These are phyloP conservation scores for Fusarium sulawesiense DNA, from an alignment of 2,329 filamentous ascomycete genomes.

Conservation along the genomic window DNA sequence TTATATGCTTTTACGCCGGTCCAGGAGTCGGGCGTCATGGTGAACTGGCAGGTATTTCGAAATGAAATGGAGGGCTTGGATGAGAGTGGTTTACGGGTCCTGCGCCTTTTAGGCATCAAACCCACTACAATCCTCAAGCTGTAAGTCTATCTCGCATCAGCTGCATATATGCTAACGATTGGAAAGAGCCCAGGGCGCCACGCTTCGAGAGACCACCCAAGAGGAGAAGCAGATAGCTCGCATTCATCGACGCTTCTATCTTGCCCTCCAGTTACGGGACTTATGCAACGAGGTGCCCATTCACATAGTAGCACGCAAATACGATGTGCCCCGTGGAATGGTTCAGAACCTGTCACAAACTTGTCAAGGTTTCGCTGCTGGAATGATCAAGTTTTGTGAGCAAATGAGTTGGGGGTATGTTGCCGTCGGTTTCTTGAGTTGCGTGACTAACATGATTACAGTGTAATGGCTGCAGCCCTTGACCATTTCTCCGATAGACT, in stretches of 20 bases:
- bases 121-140: slow-evolving; percentile 74
- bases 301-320: slow-evolving; percentile 75
- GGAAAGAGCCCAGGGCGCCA: slow-evolving; percentile 72
- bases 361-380: slow-evolving; percentile 81
- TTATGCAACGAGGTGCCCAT: slow-evolving; percentile 81
- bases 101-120: slow-evolving; percentile 75
- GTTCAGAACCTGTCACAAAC: slow-evolving; percentile 80
- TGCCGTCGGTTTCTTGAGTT: not conserved
- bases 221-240: slow-evolving; percentile 70
- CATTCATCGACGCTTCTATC: slow-evolving; percentile 78
- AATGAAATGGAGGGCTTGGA: slow-evolving; percentile 77
- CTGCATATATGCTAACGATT: slow-evolving; percentile 28
- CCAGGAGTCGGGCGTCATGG: slow-evolving; percentile 63
- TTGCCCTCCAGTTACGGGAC: slow-evolving; percentile 81
- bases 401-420: slow-evolving; percentile 77
- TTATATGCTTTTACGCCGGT: slow-evolving; percentile 83
- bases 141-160: slow-evolving; percentile 54
- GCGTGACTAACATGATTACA: slow-evolving; percentile 47
- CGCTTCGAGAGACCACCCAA: slow-evolving; percentile 70
- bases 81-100: slow-evolving; percentile 76
- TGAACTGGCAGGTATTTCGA: slow-evolving; percentile 80
- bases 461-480: slow-evolving; percentile 75
- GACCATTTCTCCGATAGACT: slow-evolving; percentile 82
- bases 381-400: slow-evolving; percentile 83
- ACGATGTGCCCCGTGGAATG: slow-evolving; percentile 74